Conservation (phyloP, 495 filamentous ascomycete species). For the Talaromyces trachyspermus region DNA sequence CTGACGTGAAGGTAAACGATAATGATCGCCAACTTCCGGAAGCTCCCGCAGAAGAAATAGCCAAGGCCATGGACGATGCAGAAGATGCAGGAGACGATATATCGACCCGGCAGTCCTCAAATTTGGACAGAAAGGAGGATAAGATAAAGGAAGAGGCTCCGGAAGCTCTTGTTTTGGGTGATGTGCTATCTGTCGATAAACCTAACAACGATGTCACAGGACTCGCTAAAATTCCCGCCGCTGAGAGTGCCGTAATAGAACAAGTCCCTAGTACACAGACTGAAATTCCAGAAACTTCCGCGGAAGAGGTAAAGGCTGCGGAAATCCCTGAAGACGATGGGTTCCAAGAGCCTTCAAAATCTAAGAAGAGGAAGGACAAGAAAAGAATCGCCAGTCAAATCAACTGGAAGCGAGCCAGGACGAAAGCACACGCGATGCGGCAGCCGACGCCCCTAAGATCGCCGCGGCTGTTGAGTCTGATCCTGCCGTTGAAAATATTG, state of each 20-base stretch:
- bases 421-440: background rate
- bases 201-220: too few relatives aligned
- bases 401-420: conserved; percentile 12
- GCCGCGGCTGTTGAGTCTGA: conserved; percentile 2
- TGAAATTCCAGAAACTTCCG: background rate
- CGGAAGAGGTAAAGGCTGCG: background rate
- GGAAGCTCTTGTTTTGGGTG: background rate
- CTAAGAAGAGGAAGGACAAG: conserved; percentile 18
- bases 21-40: too few relatives aligned
- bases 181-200: background rate
- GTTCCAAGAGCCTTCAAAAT: conserved; percentile 1
- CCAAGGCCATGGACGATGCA: too few relatives aligned
- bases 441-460: background rate
- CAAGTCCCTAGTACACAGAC: background rate
- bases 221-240: too few relatives aligned
- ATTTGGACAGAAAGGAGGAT: conserved; percentile 6
- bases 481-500: conserved; percentile 10
- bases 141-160: conserved; percentile 1
- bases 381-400: conserved; percentile 27
- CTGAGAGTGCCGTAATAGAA: too few relatives aligned
- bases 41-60: too few relatives aligned
- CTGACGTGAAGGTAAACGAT: too few relatives aligned
- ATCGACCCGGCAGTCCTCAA: background rate
- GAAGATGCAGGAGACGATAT: background rate
- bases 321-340: background rate